Conservation (phyloP, 1,284 basidiomycete genomes). For the Ustilago xerochloae region DNA sequence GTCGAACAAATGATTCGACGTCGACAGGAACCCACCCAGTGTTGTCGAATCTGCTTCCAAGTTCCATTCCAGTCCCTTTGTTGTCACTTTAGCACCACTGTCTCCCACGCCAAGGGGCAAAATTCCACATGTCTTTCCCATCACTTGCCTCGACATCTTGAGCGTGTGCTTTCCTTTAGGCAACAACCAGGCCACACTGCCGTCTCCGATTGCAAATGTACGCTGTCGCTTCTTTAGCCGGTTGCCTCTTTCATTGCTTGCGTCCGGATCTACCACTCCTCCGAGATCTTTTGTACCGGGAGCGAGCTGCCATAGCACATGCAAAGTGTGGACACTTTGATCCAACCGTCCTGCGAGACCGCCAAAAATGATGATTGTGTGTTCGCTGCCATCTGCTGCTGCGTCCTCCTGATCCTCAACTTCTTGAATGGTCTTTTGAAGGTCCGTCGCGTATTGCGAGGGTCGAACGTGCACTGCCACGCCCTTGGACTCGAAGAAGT, state of each 20-base stretch:
- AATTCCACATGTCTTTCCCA: conserved; percentile 91
- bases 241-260: conserved; percentile 15
- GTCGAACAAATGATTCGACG: conserved; percentile 82
- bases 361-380: conserved; percentile 79
- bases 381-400: conserved; percentile 26
- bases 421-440: conserved; percentile 86
- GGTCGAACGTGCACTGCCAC: conserved; percentile 77
- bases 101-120: conserved; percentile 79
- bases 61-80: conserved; percentile 89
- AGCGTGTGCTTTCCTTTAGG: conserved; percentile 82
- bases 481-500: conserved; percentile 78
- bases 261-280: conserved; percentile 42
- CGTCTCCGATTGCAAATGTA: conserved; percentile 83
- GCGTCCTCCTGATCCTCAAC: conserved; percentile 74
- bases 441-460: conserved; percentile 87
- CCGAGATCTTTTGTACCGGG: conserved; percentile 68
- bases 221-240: conserved; percentile 71
- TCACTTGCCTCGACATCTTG: conserved; percentile 76
- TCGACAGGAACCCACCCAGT: conserved; percentile 74
- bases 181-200: conserved; percentile 88
- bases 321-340: conserved; percentile 90
- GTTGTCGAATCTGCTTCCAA: conserved; percentile 69
- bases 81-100: conserved; percentile 79
- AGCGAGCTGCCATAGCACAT: conserved; percentile 81
- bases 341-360: conserved; percentile 91